Evolutionary conservation across 2,329 filamentous ascomycete species (phyloP).

Genomic region (Torrubiella hemipterigena): DNA sequence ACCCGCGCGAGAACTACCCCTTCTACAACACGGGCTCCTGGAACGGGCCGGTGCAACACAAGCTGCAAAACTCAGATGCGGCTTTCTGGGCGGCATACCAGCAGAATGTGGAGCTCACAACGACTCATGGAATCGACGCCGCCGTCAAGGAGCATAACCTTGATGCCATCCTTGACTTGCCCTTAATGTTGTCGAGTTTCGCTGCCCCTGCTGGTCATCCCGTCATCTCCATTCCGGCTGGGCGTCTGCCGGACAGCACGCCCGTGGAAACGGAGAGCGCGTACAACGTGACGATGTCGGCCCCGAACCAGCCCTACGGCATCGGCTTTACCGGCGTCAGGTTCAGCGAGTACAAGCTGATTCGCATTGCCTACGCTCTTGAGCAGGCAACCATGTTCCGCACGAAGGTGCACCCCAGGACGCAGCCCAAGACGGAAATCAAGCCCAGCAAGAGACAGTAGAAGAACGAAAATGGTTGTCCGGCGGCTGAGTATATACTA

Average conservation of each 20-base stretch:
- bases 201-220: conserved; percentile 47
- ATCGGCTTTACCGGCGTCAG: conserved; percentile 48
- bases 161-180: conserved; percentile 51
- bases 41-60: conserved; percentile 39
- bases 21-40: conserved; percentile 42
- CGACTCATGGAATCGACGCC: conserved; percentile 44
- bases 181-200: conserved; percentile 30
- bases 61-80: conserved; percentile 40
- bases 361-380: conserved; percentile 56
- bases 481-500: too few relatives aligned
- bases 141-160: conserved; percentile 43
- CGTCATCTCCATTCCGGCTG: conserved; percentile 51
- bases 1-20: conserved; percentile 43
- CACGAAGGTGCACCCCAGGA: conserved; percentile 14
- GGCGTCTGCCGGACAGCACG: conserved; percentile 39
- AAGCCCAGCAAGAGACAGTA: too few relatives aligned
- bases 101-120: conserved; percentile 36
- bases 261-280: conserved; percentile 29
- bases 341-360: conserved; percentile 49
- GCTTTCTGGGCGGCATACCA: conserved; percentile 48
- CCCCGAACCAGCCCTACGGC: conserved; percentile 47
- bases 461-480: too few relatives aligned
- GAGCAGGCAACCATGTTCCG: conserved; percentile 41
- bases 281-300: conserved; percentile 37
- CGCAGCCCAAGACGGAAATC: conserved; percentile 18